Evolutionary conservation across 2,329 filamentous ascomycete genomes (phyloP), one percentile per base, ranked within the genome.

Genomic region (Cercospora sojina): DNA sequence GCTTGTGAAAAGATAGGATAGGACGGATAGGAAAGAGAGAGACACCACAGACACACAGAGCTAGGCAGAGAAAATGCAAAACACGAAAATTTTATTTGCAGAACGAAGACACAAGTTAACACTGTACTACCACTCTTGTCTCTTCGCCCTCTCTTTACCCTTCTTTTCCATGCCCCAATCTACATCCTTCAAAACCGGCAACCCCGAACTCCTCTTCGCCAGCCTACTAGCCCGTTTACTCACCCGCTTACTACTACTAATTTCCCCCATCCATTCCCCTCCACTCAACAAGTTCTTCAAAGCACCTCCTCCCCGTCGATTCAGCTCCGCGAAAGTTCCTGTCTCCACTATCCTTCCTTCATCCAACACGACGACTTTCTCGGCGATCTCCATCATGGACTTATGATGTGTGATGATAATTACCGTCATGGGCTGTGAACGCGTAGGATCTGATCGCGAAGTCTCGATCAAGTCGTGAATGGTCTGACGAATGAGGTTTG

Each of bases 331-430:
- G 77, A 89, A 97, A 0, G 77, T 73, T 0, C 93, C 93, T 64
- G 84, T 79, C 75, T 94, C 90, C 6, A 91, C 86, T 1, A 86
- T 81, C 2, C 86, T 84, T 0, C 88, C 85, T n/a, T 91, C 85
- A 29, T 96, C 83, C 66, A 89, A 72, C 68, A 97, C 87, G 0
- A 94, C 82, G 7, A 97, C 82, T 53, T 86, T 83, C 75, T 92
- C 88, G 0, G 90, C 91, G 66, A 91, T 86, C 65, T 85, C 84
- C 91, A 98, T 97, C 92, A 97, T 96, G 74, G 94, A 90, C 68
- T 82, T 83, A 64, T 85, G 87, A 79, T 97, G 94, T 58, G 93
- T 97, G 43, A 96, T 89, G 25, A 96, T 84, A 16, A 97, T 83
- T 0, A 96, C 87, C 0, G 90, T 90, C 77, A 92, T 85, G 31